phyloP scores from a whole-genome alignment of 306 rosid genomes.

The Cicer chorassanicum region DNA sequence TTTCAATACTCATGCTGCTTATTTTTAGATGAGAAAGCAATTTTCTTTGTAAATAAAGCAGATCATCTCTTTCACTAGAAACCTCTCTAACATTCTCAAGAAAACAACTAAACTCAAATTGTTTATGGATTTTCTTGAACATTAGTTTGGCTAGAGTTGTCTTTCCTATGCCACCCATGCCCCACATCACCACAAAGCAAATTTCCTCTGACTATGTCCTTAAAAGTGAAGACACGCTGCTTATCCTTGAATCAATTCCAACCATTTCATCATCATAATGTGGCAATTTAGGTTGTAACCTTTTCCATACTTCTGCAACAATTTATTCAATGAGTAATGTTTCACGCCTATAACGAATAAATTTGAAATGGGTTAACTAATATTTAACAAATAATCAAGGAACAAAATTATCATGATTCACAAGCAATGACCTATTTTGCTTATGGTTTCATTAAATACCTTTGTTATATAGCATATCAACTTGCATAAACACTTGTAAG shows the following conservation, averaged over 20 bases:
- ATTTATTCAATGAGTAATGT: conserved; percentile 44
- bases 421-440: background rate
- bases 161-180: conserved; percentile 48
- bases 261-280: conserved; percentile 29
- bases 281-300: conserved; percentile 35
- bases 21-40: conserved; percentile 20
- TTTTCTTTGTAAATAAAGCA: conserved; percentile 40
- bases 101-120: conserved; percentile 42
- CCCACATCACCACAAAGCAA: conserved; percentile 48
- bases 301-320: conserved; percentile 35
- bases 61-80: conserved; percentile 28
- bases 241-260: conserved; percentile 39
- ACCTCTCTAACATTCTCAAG: conserved; percentile 41
- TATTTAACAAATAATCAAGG: no score
- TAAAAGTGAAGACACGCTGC: background rate
- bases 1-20: background rate
- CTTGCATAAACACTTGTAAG: no score
- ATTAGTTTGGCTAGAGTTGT: conserved; percentile 49
- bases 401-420: no score
- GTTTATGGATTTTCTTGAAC: conserved; percentile 8
- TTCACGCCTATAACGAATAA: conserved; percentile 4
- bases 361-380: background rate
- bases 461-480: no score
- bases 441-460: background rate
- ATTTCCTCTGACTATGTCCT: conserved; percentile 18